Evolutionary conservation across 768 basidiomycete genomes (phyloP).

Genomic region (Pleurotus cornucopiae): DNA sequence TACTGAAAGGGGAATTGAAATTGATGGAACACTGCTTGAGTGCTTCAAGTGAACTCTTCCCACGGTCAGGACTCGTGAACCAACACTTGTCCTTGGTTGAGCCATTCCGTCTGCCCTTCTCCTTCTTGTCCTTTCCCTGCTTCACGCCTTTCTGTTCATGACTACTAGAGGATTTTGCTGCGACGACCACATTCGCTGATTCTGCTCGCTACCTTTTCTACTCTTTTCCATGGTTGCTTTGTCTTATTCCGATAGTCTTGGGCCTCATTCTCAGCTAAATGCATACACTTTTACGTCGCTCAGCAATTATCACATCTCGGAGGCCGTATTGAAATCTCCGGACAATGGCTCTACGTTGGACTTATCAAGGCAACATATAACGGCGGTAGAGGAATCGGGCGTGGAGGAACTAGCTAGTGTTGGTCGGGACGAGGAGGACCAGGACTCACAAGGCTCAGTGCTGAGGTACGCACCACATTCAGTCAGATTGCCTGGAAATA

Average conservation of each 20-base stretch:
- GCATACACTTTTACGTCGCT: slow-evolving; percentile 10
- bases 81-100: not conserved
- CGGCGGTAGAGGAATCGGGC: slow-evolving; percentile 71
- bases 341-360: slow-evolving; percentile 84
- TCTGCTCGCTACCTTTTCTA: not conserved
- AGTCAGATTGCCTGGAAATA: not conserved
- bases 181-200: not conserved
- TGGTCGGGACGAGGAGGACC: slow-evolving; percentile 37
- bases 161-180: slow-evolving; percentile 8
- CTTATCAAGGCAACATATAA: slow-evolving; percentile 74
- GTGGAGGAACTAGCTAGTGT: slow-evolving; percentile 71
- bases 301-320: slow-evolving; percentile 40
- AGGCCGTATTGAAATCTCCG: slow-evolving; percentile 60
- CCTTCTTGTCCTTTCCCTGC: not conserved
- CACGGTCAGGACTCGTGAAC: slow-evolving; percentile 1
- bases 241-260: slow-evolving; percentile 5
- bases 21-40: slow-evolving; percentile 1
- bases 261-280: slow-evolving; percentile 3
- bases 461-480: slow-evolving; percentile 45
- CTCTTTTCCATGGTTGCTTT: slow-evolving; percentile 8
- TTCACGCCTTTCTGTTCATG: slow-evolving; percentile 12
- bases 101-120: slow-evolving; percentile 3
- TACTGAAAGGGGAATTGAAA: not conserved
- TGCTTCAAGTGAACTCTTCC: not conserved
- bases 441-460: slow-evolving; percentile 46